phyloP scores from a whole-genome alignment of 208 protist genomes.

The Acanthamoeba triangularis region DNA sequence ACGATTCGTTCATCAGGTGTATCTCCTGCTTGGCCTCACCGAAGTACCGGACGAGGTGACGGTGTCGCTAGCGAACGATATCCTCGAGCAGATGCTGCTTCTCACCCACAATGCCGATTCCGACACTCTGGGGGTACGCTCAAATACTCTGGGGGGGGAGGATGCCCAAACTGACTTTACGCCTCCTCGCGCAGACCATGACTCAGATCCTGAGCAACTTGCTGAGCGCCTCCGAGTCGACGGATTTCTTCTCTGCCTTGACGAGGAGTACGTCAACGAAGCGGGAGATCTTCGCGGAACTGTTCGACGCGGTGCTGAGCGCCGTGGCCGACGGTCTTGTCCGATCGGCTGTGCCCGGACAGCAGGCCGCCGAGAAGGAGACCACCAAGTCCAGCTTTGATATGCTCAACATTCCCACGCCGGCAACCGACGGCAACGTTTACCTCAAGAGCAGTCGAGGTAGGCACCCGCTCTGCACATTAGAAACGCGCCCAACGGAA shows the following conservation, averaged over 20 bases:
- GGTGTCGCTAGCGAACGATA: not conserved
- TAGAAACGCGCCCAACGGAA: not conserved
- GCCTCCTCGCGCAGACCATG: not conserved
- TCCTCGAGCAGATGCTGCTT: not conserved
- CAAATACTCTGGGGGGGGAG: not conserved
- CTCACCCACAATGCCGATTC: not conserved
- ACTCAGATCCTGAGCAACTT: conserved; percentile 17
- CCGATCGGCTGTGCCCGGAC: not conserved
- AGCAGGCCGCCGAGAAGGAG: conserved; percentile 17
- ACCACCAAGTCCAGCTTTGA: not conserved
- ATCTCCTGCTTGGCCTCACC: conserved; percentile 46
- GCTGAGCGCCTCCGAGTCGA: not conserved
- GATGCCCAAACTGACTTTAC: not conserved
- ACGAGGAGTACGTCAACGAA: not conserved
- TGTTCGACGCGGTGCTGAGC: not conserved
- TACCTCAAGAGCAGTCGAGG: conserved; percentile 9
- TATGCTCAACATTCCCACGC: conserved; percentile 40
- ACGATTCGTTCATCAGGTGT: not conserved
- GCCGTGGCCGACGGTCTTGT: not conserved
- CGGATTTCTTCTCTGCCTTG: not conserved
- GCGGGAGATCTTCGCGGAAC: not conserved
- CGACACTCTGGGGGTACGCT: not conserved
- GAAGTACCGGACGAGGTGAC: conserved; percentile 69
- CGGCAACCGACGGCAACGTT: not conserved
- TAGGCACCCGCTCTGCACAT: not conserved